Conservation (phyloP, 2,329 filamentous ascomycete genomes). For the Penicillium oxalicum region DNA sequence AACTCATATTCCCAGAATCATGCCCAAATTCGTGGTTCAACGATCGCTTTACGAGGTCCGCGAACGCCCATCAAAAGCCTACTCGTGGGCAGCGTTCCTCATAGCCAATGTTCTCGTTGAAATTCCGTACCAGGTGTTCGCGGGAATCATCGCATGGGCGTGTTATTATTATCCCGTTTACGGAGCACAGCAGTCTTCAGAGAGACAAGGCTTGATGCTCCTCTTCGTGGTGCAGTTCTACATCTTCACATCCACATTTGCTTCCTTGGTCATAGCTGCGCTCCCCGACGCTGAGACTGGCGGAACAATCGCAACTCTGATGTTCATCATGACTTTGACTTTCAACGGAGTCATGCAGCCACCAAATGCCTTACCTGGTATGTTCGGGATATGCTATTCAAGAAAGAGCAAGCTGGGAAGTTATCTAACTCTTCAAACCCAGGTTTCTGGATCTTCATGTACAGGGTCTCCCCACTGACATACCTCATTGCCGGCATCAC, state of each 20-base stretch:
- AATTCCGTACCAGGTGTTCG: constrained; percentile 72
- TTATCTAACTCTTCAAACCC: background rate
- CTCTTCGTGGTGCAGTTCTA: constrained; percentile 69
- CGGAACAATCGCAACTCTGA: constrained; percentile 67
- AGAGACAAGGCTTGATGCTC: constrained; percentile 74
- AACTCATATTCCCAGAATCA: constrained; percentile 35
- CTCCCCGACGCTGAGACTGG: constrained; percentile 69
- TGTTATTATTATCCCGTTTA: constrained; percentile 79
- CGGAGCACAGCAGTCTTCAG: constrained; percentile 53
- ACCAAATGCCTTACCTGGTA: constrained; percentile 52
- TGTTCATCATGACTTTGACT: constrained; percentile 66
- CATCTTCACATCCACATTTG: constrained; percentile 75
- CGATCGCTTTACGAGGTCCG: constrained; percentile 77
- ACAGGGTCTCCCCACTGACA: constrained; percentile 73
- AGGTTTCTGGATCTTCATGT: constrained; percentile 80
- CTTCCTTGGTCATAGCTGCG: constrained; percentile 68
- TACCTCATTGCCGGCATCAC: constrained; percentile 73
- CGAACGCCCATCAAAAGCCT: constrained; percentile 76
- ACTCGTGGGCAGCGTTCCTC: constrained; percentile 82
- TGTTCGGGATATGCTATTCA: background rate
- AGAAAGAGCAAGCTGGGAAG: background rate
- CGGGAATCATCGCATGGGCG: constrained; percentile 70
- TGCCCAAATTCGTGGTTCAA: constrained; percentile 81
- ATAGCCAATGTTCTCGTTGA: constrained; percentile 77
- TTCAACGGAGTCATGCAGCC: constrained; percentile 68